phyloP scores from a whole-genome alignment of 2,329 filamentous ascomycete species.

The Fusarium buxicola region DNA sequence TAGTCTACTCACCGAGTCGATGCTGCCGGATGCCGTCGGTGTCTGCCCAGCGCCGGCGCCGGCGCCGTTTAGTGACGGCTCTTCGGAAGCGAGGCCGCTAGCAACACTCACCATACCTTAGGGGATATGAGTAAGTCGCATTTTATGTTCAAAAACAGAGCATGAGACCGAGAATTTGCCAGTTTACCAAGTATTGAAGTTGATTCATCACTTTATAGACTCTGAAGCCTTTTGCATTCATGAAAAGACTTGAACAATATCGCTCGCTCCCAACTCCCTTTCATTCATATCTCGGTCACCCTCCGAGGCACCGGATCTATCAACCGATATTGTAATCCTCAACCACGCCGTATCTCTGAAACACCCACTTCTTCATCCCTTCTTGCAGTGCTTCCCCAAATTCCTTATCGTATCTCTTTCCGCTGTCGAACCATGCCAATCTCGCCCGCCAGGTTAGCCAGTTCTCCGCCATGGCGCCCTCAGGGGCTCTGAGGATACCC shows the following conservation, averaged over 20 bases:
- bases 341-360: constrained; percentile 50
- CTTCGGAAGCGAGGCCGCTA: constrained; percentile 25
- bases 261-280: constrained; percentile 1
- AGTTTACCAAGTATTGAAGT: too few species aligned
- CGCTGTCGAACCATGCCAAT: constrained; percentile 50
- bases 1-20: constrained; percentile 15
- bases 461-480: constrained; percentile 56
- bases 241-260: constrained; percentile 10
- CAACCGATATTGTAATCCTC: constrained; percentile 45
- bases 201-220: background rate
- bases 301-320: constrained; percentile 35
- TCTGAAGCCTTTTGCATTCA: background rate
- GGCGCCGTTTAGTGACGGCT: constrained; percentile 21
- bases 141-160: background rate
- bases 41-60: constrained; percentile 22
- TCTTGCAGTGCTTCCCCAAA: constrained; percentile 52
- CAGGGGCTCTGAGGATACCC: constrained; percentile 58
- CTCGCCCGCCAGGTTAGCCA: constrained; percentile 61
- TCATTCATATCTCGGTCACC: constrained; percentile 25
- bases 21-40: constrained; percentile 22
- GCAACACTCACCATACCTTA: background rate
- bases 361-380: constrained; percentile 55
- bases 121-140: background rate
- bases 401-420: constrained; percentile 51
- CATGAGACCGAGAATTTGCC: background rate